Conservation (phyloP, 2,329 filamentous ascomycete species). For the Colletotrichum echinochloae region DNA sequence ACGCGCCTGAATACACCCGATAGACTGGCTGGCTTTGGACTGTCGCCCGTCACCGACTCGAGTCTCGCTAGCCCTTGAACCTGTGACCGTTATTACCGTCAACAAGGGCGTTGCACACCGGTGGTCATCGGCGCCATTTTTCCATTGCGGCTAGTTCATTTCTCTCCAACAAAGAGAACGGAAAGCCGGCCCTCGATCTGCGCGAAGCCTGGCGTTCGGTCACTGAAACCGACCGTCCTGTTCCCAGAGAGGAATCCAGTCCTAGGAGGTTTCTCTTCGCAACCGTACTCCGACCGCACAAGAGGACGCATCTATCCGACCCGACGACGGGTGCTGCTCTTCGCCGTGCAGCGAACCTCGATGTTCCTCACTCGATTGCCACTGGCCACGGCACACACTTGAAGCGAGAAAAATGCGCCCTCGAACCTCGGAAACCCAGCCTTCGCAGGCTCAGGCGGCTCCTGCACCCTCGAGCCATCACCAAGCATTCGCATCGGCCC, state of each 20-base stretch:
- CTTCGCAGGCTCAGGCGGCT: slow-evolving; percentile 35
- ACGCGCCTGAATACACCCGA: background rate
- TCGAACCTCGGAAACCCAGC: slow-evolving; percentile 35
- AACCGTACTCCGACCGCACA: slow-evolving; percentile 25
- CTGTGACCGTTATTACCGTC: background rate
- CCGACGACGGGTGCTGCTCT: slow-evolving; percentile 10
- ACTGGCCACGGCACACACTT: slow-evolving; percentile 32
- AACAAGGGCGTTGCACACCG: slow-evolving; percentile 22
- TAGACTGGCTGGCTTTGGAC: background rate
- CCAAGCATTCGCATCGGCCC: slow-evolving; percentile 21
- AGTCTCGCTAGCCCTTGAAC: background rate
- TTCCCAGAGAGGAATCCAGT: slow-evolving; percentile 1
- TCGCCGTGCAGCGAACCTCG: slow-evolving; percentile 12
- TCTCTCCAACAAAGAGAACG: slow-evolving; percentile 11
- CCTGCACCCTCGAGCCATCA: slow-evolving; percentile 30
- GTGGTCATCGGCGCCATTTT: slow-evolving; percentile 16
- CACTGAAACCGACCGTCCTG: slow-evolving; percentile 9
- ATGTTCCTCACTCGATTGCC: slow-evolving; percentile 29
- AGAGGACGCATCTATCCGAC: slow-evolving; percentile 21
- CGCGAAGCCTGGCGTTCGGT: slow-evolving; percentile 8
- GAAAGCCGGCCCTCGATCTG: slow-evolving; percentile 13
- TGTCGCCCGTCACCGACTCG: background rate
- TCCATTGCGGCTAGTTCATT: slow-evolving; percentile 12
- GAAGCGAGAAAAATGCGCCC: slow-evolving; percentile 35
- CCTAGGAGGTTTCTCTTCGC: background rate